Evolutionary conservation across 2,329 filamentous ascomycete species (phyloP), one percentile per base, ranked within the genome.

Genomic region (Cladophialophora carrionii): DNA sequence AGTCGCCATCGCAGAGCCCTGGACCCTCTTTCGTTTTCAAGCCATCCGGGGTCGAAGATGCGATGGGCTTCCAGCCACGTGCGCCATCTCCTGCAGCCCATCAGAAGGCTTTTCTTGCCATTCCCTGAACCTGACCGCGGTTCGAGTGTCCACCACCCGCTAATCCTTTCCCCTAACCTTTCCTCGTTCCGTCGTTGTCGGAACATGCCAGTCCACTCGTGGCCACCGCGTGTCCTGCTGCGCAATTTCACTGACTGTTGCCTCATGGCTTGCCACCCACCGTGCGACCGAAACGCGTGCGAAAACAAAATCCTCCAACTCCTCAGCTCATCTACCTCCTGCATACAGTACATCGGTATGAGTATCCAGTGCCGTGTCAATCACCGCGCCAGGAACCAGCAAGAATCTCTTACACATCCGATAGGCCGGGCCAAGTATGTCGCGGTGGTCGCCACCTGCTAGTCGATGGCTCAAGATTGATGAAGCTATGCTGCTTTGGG

Each of bases 391-490:
- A 51, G 48, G 24, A 24, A 29, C 48, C 20, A 17, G 48, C 48
- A 22, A 9, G 20, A 22, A 51, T 22, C 48, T 51, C 20, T 29
- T 24, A 14, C 24, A 31, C 41, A 48, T 49, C 17, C 31, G 56
- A 58, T 46, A 58, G 56, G 56, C 22, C 48, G 29, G 48, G 41
- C 56, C 56, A 46, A 58, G 56, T 41, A 58, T 20, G 24, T 49
- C 56, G 41, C 20, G 48, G 24, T 29, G 48, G 48, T 51, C 7
- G 48, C 48, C 24, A 51, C 48, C 48, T 51, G 48, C 56, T 31
- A 48, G 56, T 34, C 56, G 26, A 46, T 26, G 26, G 56, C 46
- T 32, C 56, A 29, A 58, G n/a, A 34, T 58, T 49, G 41, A 26
- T 49, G 24, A 9, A 9, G 31, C 56, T 58, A 58, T 58, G 56